Evolutionary conservation across 495 filamentous ascomycete genomes (phyloP), one percentile per base, ranked within the genome.

Genomic region (Neurospora sp.): DNA sequence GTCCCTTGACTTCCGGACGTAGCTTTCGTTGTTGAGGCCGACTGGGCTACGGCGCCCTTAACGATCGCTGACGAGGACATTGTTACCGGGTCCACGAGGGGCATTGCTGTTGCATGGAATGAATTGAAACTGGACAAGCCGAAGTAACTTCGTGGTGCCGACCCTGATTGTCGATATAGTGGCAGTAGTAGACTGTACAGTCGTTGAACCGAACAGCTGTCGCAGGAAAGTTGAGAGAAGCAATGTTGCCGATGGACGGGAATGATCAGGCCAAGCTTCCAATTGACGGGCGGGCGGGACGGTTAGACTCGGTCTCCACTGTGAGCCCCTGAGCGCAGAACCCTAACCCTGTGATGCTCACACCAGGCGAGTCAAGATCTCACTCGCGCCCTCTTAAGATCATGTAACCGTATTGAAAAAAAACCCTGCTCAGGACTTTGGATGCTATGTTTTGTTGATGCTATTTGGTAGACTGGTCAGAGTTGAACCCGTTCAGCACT

Each of bases 81-180:
- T 44, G 78, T 81, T 69, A 79, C 76, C 39, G 77, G 77, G 40
- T 83, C 80, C 39, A 81, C 71, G 59, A 81, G 75, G 18, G 80
- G 76, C 82, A 83, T 83, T 16, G 70, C 54, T 16, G 18, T 66
- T 39, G 73, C 27, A 69, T 31, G 39, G 20, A 16, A 66, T 35
- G 3, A 9, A 18, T 3, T 16, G 27, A 66, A 54, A 16, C 14
- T 16, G 14, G 54, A 35, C 7, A 31, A 37, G 14, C 27, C 3
- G 54, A 35, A 66, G 54, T 7, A 16, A 2, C 27, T 5, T 66
- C 54, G 27, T 37, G 14, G 31, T 18, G 23, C 6, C 54, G 16
- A 35, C 16, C 27, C 6, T 66, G 14, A 37, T 8, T 37, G 14
- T 66, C 14, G 27, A 18, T 66, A 5, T 35, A 66, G 3, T 16